Conservation (phyloP, 1,139 yeast species). For the Lodderomyces elongisporus region DNA sequence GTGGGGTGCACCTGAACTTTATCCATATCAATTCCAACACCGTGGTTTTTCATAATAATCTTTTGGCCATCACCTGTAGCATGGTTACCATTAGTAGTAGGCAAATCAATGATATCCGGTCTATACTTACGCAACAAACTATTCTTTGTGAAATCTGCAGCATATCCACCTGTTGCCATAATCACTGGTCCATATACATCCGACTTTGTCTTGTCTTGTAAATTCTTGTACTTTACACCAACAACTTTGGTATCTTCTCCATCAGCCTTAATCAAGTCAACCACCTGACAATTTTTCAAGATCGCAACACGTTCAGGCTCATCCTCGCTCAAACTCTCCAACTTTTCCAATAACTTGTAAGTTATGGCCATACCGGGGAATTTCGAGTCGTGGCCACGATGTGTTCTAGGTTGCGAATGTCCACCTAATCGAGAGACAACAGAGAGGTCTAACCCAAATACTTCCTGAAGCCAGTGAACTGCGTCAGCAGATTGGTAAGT, state of each 20-base stretch:
- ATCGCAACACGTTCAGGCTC: slow-evolving; percentile 51
- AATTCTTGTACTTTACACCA: slow-evolving; percentile 48
- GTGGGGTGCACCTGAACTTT: slow-evolving; percentile 82
- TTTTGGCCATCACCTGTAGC: slow-evolving; percentile 78
- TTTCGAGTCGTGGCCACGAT: slow-evolving; percentile 60
- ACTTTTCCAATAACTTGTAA: slow-evolving; percentile 50
- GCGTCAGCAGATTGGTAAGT: slow-evolving; percentile 56
- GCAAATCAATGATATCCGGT: slow-evolving; percentile 58
- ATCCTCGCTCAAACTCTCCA: slow-evolving; percentile 45
- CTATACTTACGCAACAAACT: slow-evolving; percentile 50
- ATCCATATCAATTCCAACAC: slow-evolving; percentile 65
- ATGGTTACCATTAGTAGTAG: slow-evolving; percentile 70
- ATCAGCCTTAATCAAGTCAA: slow-evolving; percentile 40
- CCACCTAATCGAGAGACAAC: slow-evolving; percentile 70
- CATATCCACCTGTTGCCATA: slow-evolving; percentile 79
- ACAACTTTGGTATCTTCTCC: slow-evolving; percentile 23
- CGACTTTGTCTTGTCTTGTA: slow-evolving; percentile 27
- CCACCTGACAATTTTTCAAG: slow-evolving; percentile 50
- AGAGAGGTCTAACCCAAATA: slow-evolving; percentile 56
- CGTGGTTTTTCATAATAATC: slow-evolving; percentile 53
- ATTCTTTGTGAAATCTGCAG: slow-evolving; percentile 52
- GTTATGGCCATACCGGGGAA: slow-evolving; percentile 79
- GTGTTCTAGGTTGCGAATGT: slow-evolving; percentile 70
- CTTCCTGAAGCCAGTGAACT: slow-evolving; percentile 66
- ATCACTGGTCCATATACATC: slow-evolving; percentile 54